Conservation (phyloP, 1,284 basidiomycete species). For the Takashimella tepidaria region DNA sequence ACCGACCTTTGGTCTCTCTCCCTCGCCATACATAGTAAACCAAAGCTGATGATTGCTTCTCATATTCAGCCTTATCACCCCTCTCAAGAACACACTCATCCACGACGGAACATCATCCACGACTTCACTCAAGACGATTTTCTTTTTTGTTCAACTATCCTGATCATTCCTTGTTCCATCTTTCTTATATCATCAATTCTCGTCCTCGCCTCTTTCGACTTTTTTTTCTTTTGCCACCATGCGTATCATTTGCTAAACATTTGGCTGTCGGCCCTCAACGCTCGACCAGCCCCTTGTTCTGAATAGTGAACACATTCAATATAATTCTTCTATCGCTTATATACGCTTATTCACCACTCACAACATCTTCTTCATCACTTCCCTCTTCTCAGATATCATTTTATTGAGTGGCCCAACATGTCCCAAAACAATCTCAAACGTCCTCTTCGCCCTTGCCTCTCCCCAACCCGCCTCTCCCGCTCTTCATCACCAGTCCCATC, state of each 20-base stretch:
- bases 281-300: not conserved
- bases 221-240: not conserved
- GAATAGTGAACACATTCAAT: not conserved
- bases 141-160: no score
- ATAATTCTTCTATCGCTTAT: no score
- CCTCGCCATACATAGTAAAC: no score
- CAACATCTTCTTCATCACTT: not conserved
- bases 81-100: no score
- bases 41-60: no score
- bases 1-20: no score
- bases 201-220: not conserved
- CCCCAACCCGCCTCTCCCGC: slow-evolving; percentile 23
- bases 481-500: slow-evolving; percentile 9
- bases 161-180: no score
- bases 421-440: not conserved
- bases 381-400: not conserved
- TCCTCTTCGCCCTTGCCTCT: slow-evolving; percentile 38
- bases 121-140: no score
- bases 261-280: not conserved
- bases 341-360: not conserved
- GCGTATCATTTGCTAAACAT: not conserved
- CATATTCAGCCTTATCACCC: no score
- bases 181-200: no score
- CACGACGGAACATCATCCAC: no score
- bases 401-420: not conserved